Base-by-base conservation (phyloP, 257 asterid genomes). In the Solanum okadae region DNA sequence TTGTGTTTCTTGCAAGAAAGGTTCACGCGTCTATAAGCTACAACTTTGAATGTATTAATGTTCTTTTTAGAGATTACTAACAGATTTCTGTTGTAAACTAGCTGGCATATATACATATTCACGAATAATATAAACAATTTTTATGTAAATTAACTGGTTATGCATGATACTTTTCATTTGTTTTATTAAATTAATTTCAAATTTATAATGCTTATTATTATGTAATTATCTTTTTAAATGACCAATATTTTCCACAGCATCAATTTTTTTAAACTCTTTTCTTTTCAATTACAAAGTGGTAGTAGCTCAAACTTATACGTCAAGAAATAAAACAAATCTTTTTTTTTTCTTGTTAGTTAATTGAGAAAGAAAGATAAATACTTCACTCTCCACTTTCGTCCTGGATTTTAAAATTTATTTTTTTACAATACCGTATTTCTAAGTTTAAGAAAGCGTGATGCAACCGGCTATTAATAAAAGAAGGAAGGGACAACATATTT, bases 1-100 rank as follows among this genome's bases (percentile, higher is more conserved):
- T 76, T 33, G 31, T 77, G 88, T 86, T 89, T 33, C 87, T 86
- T 89, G 84, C 87, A 86, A 86, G 88, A 86, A 86, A 86, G 76
- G 59, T 83, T 29, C 76, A 40, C 87, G 89, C 33, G 83, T 87
- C 76, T 87, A 14, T 10, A 34, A 34, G 44, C 52, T 38, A 33
- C n/a, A 38, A 27, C 8, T 22, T 33, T 23, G n/a, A 33, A 23
- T n/a, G n/a, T 61, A 23, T 65, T 23, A 6, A 59, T 72, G 20
- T 38, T 16, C 22, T 59, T 3, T 15, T 16, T n/a, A 12, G 68
- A 56, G 25, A 34, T 81, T 16, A 16, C 12, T 8, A 9, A 8
- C 13, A 33, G 56, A 4, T 34, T 70, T 86, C 20, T 81, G 81
- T 38, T 70, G 56, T 40, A 31, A 72, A 56, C 70, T 20, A 76